Evolutionary conservation across 371 early-diverging fungal genomes (phyloP).

Genomic region (Amoeboaphelidium protococcarum): DNA sequence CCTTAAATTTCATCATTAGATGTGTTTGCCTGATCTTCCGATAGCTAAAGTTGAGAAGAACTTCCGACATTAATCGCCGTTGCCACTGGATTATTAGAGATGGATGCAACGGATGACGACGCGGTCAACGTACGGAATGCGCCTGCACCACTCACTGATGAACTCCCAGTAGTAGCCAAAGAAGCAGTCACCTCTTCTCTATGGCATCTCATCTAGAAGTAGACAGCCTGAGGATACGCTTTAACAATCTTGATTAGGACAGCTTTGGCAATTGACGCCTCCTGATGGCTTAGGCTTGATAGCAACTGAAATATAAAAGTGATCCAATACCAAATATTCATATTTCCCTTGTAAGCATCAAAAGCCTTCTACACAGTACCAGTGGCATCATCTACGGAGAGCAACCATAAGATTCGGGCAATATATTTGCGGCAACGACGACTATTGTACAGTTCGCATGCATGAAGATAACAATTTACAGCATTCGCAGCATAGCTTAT

Average conservation of each 20-base stretch:
- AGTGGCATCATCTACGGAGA: slow-evolving; percentile 61
- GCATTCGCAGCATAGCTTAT: slow-evolving; percentile 68
- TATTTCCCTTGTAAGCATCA: slow-evolving; percentile 63
- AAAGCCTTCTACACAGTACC: slow-evolving; percentile 48
- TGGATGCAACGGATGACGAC: no score
- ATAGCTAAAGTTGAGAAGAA: no score
- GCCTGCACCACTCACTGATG: no score
- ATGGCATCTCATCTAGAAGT: slow-evolving; percentile 74
- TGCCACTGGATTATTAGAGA: no score
- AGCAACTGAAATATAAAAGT: slow-evolving; percentile 88
- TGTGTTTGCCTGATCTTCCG: no score
- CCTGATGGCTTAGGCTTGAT: no score
- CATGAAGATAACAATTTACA: slow-evolving; percentile 87
- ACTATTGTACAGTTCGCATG: slow-evolving; percentile 62
- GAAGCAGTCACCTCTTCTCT: slow-evolving; percentile 52
- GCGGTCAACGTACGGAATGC: no score
- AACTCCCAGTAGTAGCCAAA: no score
- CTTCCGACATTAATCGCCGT: no score
- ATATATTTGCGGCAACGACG: slow-evolving; percentile 65
- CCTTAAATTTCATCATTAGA: no score
- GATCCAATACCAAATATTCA: slow-evolving; percentile 91
- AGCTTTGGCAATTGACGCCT: slow-evolving; percentile 39
- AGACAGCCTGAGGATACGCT: slow-evolving; percentile 74
- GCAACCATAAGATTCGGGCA: slow-evolving; percentile 71
- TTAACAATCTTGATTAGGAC: slow-evolving; percentile 80